Percentiles rank a stretch among this genome's conserved stretches.
phyloP scores from a whole-genome alignment of 768 basidiomycete species.

The Suillus tomentosus region DNA sequence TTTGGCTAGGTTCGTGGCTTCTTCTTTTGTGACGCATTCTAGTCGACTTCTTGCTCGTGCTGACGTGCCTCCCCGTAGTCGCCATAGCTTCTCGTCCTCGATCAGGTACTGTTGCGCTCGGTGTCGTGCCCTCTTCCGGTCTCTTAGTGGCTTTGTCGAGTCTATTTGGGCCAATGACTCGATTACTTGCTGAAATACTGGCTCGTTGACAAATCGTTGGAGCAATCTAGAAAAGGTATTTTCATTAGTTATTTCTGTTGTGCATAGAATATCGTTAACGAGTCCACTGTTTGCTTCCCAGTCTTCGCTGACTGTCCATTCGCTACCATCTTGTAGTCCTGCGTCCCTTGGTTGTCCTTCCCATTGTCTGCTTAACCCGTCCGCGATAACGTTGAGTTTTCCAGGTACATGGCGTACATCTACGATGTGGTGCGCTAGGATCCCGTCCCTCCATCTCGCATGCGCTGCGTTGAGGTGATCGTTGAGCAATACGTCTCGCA shows the following conservation, averaged over 20 bases:
- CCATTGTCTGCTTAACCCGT: slow-evolving; percentile 23
- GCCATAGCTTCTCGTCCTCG: slow-evolving; percentile 19
- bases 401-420: slow-evolving; percentile 28
- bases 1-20: too few relatives aligned
- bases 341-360: slow-evolving; percentile 1
- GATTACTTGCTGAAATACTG: slow-evolving; percentile 9
- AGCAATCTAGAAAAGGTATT: too few relatives aligned
- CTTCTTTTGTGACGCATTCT: too few relatives aligned
- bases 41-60: too few relatives aligned
- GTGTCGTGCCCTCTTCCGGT: slow-evolving; percentile 20
- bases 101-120: slow-evolving; percentile 18
- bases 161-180: slow-evolving; percentile 19
- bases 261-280: too few relatives aligned
- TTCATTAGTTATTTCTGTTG: too few relatives aligned
- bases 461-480: too few relatives aligned
- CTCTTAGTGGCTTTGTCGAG: slow-evolving; percentile 9
- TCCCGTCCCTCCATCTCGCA: slow-evolving; percentile 28
- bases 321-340: slow-evolving; percentile 10
- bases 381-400: slow-evolving; percentile 22
- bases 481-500: too few relatives aligned
- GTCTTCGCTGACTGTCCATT: too few relatives aligned
- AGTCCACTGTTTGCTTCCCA: too few relatives aligned
- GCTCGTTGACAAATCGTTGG: too few relatives aligned
- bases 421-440: slow-evolving; percentile 27
- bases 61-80: background rate